Evolutionary conservation across 2,329 filamentous ascomycete genomes (phyloP).

Genomic region (Claviceps monticola): DNA sequence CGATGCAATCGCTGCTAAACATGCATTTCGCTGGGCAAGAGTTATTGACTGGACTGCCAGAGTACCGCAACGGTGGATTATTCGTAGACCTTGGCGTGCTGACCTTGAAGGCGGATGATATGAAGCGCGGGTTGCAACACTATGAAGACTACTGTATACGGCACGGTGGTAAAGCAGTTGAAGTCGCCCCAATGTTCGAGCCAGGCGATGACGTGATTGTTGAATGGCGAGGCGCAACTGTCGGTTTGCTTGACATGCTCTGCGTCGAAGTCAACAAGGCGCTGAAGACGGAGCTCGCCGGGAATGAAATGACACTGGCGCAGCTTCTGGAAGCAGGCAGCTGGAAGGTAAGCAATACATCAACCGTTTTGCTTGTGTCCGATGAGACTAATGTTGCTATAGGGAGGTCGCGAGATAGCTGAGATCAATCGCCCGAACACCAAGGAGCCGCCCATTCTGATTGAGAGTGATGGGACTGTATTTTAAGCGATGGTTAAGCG

Average conservation of each 20-base stretch:
- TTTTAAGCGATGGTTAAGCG: slow-evolving; percentile 43
- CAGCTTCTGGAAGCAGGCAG: slow-evolving; percentile 92
- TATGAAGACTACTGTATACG: slow-evolving; percentile 54
- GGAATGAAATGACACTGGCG: slow-evolving; percentile 60
- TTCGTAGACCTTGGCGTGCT: slow-evolving; percentile 75
- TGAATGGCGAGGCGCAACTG: slow-evolving; percentile 51
- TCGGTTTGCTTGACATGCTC: slow-evolving; percentile 44
- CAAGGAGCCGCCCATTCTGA: slow-evolving; percentile 91
- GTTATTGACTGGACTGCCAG: slow-evolving; percentile 73
- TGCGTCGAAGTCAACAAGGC: slow-evolving; percentile 43
- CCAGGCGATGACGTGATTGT: slow-evolving; percentile 47
- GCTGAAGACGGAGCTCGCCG: slow-evolving; percentile 49
- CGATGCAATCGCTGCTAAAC: slow-evolving; percentile 68
- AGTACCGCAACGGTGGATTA: slow-evolving; percentile 84
- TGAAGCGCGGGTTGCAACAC: slow-evolving; percentile 52
- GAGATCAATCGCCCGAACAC: slow-evolving; percentile 93
- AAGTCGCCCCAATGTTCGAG: slow-evolving; percentile 45
- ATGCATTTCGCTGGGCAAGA: slow-evolving; percentile 72
- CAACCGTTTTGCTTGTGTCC: background rate
- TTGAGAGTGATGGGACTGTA: slow-evolving; percentile 89
- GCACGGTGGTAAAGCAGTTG: slow-evolving; percentile 48
- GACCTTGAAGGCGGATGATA: slow-evolving; percentile 57
- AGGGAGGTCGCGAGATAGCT: slow-evolving; percentile 89
- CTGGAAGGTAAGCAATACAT: slow-evolving; percentile 64
- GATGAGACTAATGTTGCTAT: background rate